These are phyloP conservation scores for Glycyrrhiza uralensis DNA, from an alignment of 306 rosid genomes.

Conservation along the genomic window DNA sequence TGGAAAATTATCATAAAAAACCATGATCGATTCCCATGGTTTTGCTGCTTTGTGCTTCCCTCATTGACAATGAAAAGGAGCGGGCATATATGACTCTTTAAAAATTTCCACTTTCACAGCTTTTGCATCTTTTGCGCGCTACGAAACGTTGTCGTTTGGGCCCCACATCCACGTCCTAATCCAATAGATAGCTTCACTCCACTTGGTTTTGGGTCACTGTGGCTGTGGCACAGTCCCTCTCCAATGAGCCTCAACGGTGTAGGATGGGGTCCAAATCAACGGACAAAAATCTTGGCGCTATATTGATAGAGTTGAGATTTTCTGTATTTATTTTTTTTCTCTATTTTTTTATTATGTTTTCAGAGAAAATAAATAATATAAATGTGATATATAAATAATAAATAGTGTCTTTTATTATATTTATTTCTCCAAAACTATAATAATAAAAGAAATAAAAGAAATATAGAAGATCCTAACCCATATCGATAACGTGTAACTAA, in stretches of 20 bases:
- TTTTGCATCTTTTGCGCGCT: neutral
- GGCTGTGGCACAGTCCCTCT: neutral
- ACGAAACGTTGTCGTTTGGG: slow-evolving; percentile 13
- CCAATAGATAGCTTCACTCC: neutral
- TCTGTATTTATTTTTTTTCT: too few relatives aligned
- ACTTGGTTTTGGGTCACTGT: neutral
- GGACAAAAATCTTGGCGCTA: slow-evolving; percentile 22
- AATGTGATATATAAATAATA: too few relatives aligned
- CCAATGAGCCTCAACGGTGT: neutral
- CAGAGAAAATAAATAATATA: too few relatives aligned
- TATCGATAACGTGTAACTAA: neutral
- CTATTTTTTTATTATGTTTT: too few relatives aligned
- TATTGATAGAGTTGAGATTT: too few relatives aligned
- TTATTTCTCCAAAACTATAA: too few relatives aligned
- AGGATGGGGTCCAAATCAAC: slow-evolving; percentile 34
- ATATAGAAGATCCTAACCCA: too few relatives aligned
- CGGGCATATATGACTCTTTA: neutral
- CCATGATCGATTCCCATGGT: neutral
- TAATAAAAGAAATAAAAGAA: too few relatives aligned
- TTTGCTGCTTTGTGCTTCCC: neutral
- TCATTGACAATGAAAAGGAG: neutral
- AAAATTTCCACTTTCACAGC: neutral
- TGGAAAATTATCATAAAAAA: too few relatives aligned
- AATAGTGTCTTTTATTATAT: too few relatives aligned
- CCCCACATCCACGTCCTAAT: neutral